phyloP scores from a whole-genome alignment of 2,329 filamentous ascomycete genomes.

The Cordyceps tenuipes region DNA sequence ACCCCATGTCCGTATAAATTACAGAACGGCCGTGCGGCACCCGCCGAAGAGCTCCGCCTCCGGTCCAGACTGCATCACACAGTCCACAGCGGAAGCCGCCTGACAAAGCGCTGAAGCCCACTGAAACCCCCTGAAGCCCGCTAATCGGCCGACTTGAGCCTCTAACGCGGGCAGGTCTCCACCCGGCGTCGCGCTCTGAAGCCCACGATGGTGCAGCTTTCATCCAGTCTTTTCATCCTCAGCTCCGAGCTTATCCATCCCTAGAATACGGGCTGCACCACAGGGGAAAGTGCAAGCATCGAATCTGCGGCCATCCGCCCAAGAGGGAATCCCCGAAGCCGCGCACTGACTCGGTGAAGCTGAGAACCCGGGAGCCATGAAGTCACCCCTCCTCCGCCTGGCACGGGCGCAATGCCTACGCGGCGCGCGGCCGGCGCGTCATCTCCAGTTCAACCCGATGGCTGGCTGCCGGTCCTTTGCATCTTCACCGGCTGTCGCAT shows the following conservation, averaged over 20 bases:
- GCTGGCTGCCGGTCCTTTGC: background rate
- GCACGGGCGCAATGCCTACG: background rate
- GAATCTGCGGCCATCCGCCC: background rate
- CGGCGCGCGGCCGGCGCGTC: background rate
- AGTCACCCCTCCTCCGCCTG: background rate
- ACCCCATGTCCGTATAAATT: no score
- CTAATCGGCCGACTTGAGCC: background rate
- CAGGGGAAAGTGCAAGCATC: background rate
- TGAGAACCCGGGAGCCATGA: background rate
- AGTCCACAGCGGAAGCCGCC: no score
- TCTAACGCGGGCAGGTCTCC: background rate
- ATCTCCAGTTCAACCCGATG: background rate
- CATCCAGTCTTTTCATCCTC: background rate
- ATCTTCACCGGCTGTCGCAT: constrained; percentile 11
- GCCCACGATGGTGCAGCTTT: background rate
- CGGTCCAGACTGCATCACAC: no score
- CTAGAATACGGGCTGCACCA: background rate
- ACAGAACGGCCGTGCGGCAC: no score
- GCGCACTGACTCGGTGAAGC: background rate
- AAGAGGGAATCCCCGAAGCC: background rate
- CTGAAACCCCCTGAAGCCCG: background rate
- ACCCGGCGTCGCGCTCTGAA: background rate
- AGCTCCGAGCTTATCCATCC: background rate
- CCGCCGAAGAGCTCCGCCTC: no score
- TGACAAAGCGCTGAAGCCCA: background rate